Evolutionary conservation across 2,329 filamentous ascomycete genomes (phyloP).

Genomic region (Hypomyces perniciosus): DNA sequence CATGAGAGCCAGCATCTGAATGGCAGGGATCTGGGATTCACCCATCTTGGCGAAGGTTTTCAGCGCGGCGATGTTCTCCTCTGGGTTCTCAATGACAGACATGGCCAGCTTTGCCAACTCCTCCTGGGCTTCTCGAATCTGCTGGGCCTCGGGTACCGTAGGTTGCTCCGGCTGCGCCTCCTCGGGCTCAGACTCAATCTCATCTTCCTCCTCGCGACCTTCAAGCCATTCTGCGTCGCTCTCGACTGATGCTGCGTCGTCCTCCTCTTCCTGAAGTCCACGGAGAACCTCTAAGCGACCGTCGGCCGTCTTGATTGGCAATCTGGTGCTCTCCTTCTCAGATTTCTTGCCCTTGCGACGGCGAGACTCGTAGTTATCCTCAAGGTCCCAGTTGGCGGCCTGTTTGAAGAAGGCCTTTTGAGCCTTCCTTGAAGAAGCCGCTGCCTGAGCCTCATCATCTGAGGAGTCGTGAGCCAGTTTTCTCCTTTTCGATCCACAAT

Average conservation of each 20-base stretch:
- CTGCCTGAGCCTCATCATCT: conserved; percentile 37
- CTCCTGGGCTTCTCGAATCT: conserved; percentile 83
- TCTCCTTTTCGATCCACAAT: conserved; percentile 47
- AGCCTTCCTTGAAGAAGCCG: conserved; percentile 32
- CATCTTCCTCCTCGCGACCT: conserved; percentile 43
- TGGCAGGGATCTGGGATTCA: conserved; percentile 60
- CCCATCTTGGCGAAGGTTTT: conserved; percentile 71
- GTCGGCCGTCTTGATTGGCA: conserved; percentile 83
- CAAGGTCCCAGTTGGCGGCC: conserved; percentile 80
- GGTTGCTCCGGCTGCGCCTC: conserved; percentile 47
- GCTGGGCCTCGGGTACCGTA: conserved; percentile 66
- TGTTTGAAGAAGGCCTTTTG: conserved; percentile 64
- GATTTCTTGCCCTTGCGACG: conserved; percentile 74
- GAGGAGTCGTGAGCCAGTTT: conserved; percentile 49
- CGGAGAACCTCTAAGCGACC: conserved; percentile 61
- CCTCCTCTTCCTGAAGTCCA: conserved; percentile 50
- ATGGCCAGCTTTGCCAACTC: conserved; percentile 80
- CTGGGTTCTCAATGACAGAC: conserved; percentile 82
- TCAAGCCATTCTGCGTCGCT: conserved; percentile 61
- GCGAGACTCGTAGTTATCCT: conserved; percentile 81
- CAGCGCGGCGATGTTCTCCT: conserved; percentile 78
- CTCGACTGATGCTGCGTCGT: conserved; percentile 48
- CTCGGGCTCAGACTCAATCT: conserved; percentile 43
- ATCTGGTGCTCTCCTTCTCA: conserved; percentile 62
- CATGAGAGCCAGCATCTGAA: conserved; percentile 80